Conservation (phyloP, 129 eudicot species). For the Pulicaria dysenterica region DNA sequence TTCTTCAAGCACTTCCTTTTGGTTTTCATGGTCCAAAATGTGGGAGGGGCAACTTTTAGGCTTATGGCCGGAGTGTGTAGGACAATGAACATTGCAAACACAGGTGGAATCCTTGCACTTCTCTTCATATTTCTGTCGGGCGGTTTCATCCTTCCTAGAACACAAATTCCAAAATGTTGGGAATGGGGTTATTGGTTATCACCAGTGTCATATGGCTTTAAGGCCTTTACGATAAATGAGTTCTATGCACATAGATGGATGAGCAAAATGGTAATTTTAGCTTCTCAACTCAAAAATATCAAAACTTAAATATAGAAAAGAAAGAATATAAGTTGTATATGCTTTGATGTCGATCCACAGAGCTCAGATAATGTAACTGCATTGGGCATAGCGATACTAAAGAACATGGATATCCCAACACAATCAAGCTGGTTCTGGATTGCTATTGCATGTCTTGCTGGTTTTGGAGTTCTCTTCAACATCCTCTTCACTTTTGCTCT, state of each 20-base stretch:
- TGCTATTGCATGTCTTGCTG: constrained; percentile 40
- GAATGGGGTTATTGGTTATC: constrained; percentile 60
- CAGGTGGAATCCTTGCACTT: constrained; percentile 68
- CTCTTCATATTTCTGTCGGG: constrained; percentile 66
- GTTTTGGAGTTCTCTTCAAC: constrained; percentile 46
- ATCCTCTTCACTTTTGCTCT: constrained; percentile 48
- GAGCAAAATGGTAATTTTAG: constrained; percentile 43
- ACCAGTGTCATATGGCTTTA: constrained; percentile 56
- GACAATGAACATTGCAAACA: constrained; percentile 68
- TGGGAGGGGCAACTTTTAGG: constrained; percentile 73
- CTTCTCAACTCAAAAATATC: neutral
- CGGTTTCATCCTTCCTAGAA: constrained; percentile 70
- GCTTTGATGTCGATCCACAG: constrained; percentile 25
- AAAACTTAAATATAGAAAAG: neutral
- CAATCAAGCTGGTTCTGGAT: constrained; percentile 49
- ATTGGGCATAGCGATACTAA: constrained; percentile 48
- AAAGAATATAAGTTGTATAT: neutral
- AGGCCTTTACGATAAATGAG: constrained; percentile 51
- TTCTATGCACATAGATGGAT: constrained; percentile 58
- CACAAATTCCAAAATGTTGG: constrained; percentile 39
- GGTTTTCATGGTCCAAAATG: constrained; percentile 68
- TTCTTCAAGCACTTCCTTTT: constrained; percentile 77
- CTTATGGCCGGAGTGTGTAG: constrained; percentile 69
- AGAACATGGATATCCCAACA: constrained; percentile 36
- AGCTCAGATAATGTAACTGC: constrained; percentile 42